phyloP scores from a whole-genome alignment of 177 flowering plant genomes.

The Vitis hybrid region DNA sequence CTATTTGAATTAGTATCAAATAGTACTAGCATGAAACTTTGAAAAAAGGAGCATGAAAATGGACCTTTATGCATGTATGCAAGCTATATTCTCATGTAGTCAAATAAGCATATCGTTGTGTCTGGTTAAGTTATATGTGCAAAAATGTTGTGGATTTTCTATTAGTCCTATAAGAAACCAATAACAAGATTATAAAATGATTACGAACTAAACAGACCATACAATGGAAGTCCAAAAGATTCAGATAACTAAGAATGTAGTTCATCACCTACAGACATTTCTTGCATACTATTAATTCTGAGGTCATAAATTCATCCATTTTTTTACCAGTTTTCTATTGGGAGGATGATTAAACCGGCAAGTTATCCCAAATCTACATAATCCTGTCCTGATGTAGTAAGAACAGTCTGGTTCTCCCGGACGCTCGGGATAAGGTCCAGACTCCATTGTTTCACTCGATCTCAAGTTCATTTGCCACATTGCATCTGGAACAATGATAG shows the following conservation, averaged over 20 bases:
- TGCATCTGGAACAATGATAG: conserved; percentile 39
- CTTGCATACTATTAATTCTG: background rate
- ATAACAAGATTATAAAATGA: background rate
- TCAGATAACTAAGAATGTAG: background rate
- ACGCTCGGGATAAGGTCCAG: conserved; percentile 71
- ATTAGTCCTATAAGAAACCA: background rate
- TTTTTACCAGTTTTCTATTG: conserved; percentile 56
- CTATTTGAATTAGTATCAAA: no score
- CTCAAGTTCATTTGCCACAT: conserved; percentile 65
- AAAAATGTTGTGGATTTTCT: background rate
- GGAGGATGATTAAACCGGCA: conserved; percentile 92
- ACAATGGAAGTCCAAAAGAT: background rate
- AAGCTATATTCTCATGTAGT: background rate
- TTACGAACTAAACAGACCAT: background rate
- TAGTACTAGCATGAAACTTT: no score
- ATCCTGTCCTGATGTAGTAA: conserved; percentile 83
- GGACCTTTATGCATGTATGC: background rate
- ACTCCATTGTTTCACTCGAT: conserved; percentile 52
- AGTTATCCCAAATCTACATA: conserved; percentile 78
- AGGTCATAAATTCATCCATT: conserved; percentile 3
- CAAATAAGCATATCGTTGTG: background rate
- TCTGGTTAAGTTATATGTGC: background rate
- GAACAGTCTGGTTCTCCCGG: conserved; percentile 84
- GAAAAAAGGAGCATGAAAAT: background rate
- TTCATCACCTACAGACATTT: background rate